Conservation (phyloP, 2,329 filamentous ascomycete genomes). For the Fusarium nurragi region DNA sequence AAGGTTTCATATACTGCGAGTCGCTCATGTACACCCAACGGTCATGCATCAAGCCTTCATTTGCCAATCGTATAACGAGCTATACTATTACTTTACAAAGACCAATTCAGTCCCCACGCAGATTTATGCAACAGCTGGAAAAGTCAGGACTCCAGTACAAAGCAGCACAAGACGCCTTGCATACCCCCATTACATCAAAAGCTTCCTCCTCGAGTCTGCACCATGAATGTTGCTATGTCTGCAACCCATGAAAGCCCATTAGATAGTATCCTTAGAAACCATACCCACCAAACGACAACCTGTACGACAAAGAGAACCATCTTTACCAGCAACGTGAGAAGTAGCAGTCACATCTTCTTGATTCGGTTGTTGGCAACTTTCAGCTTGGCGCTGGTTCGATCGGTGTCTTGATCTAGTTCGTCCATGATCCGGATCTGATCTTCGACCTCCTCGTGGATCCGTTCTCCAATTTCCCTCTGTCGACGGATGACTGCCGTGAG, state of each 20-base stretch:
- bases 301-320: conserved; percentile 44
- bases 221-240: conserved; percentile 41
- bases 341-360: conserved; percentile 66
- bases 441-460: conserved; percentile 78
- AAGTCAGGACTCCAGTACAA: conserved; percentile 15
- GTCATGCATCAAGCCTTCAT: conserved; percentile 14
- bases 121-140: not conserved
- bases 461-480: conserved; percentile 80
- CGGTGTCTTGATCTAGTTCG: conserved; percentile 71
- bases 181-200: conserved; percentile 19
- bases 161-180: conserved; percentile 32
- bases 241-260: conserved; percentile 44
- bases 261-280: conserved; percentile 39
- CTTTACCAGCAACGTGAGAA: conserved; percentile 40
- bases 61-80: not conserved
- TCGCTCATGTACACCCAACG: conserved; percentile 15
- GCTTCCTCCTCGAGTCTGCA: conserved; percentile 27
- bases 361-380: conserved; percentile 77
- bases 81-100: conserved; percentile 11
- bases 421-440: conserved; percentile 77
- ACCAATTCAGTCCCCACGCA: not conserved
- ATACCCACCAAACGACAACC: conserved; percentile 47
- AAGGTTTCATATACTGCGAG: conserved; percentile 17
- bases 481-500: conserved; percentile 74
- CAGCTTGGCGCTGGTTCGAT: conserved; percentile 73